A percentile compares a stretch with the other conserved stretches of the same genome.
Evolutionary conservation across 2,329 filamentous ascomycete genomes (phyloP).

Genomic region (Dactylellina drechsleri): DNA sequence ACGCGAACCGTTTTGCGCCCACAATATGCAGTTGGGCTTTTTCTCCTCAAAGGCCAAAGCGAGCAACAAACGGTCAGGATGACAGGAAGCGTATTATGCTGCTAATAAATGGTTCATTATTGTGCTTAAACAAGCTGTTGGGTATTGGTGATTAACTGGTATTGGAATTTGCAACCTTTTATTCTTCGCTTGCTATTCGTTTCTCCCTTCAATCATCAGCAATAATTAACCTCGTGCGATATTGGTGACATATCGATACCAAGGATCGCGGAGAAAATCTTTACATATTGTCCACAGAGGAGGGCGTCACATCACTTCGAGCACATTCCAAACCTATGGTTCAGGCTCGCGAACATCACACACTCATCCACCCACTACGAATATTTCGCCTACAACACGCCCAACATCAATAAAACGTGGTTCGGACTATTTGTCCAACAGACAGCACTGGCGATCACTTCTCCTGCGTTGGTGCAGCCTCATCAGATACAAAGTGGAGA

Average conservation of each 20-base stretch:
- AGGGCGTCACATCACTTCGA: slow-evolving; percentile 26
- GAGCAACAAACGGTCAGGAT: slow-evolving; percentile 31
- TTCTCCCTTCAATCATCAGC: slow-evolving; percentile 29
- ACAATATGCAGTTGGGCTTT: slow-evolving; percentile 21
- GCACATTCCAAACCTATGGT: slow-evolving; percentile 47
- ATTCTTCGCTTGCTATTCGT: slow-evolving; percentile 29
- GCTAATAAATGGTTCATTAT: neutral
- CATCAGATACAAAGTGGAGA: slow-evolving; percentile 9
- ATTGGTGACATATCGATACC: slow-evolving; percentile 44
- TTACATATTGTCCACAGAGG: slow-evolving; percentile 8
- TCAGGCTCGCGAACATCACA: slow-evolving; percentile 15
- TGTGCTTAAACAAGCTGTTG: neutral
- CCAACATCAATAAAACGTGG: slow-evolving; percentile 53
- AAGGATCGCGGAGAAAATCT: slow-evolving; percentile 24
- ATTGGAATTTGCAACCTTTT: neutral
- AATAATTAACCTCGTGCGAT: slow-evolving; percentile 37
- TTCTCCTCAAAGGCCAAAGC: slow-evolving; percentile 13
- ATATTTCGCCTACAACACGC: slow-evolving; percentile 38
- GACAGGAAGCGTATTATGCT: slow-evolving; percentile 8
- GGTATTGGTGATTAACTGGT: slow-evolving; percentile 20
- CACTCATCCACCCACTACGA: slow-evolving; percentile 10
- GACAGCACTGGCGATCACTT: slow-evolving; percentile 34
- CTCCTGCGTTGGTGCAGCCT: slow-evolving; percentile 46
- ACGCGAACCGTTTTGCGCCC: slow-evolving; percentile 53
- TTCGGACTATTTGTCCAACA: slow-evolving; percentile 52